Evolutionary conservation across 345 rosid species (phyloP), one percentile per base, ranked within the genome.

Genomic region (Populus euphratica): DNA sequence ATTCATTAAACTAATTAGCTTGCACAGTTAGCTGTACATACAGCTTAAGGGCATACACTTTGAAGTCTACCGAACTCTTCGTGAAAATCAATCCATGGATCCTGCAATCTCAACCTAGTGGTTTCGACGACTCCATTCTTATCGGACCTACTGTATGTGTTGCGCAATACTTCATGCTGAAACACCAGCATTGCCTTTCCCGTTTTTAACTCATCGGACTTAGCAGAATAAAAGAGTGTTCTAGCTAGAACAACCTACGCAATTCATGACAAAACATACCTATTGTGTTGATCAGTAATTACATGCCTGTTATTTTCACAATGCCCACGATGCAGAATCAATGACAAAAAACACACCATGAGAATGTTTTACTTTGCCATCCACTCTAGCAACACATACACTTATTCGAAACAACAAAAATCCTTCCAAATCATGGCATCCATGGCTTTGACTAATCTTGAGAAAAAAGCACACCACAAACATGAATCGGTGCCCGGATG

Each of bases 361-460:
- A 64, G 36, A 29, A 25, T 23, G 56, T 54, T 68, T 68, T 68
- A 16, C 71, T 13, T 49, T 41, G 76, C 76, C 77, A 18, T 47
- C 77, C 70, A 74, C 59, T 64, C 49, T 21, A 27, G 70, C 70
- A 64, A 13, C 77, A 74, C 29, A 25, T 9, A 10, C 10, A 41
- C 31, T 64, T 36, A 21, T 64, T 64, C 21, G 41, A 64, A 74
- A 20, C 13, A 23, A n/a, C 1, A 59, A n/a, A 59, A n/a, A 59
- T 59, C 63, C 27, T 29, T 5, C 8, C 18, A 16, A 68, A 75
- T 44, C 70, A 36, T 36, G 38, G 78, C 73, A 68, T 33, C 72
- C 64, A 4, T 49, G 64, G 64, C 49, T 75, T 75, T 66, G 78
- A 75, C 78, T n/a, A n/a, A 65, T 70, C 61, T 54, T 54, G 61